Percentiles rank a stretch among this genome's conserved stretches.
Evolutionary conservation across 805 yeast species (phyloP).

Genomic region (Wickerhamiella occidentalis): DNA sequence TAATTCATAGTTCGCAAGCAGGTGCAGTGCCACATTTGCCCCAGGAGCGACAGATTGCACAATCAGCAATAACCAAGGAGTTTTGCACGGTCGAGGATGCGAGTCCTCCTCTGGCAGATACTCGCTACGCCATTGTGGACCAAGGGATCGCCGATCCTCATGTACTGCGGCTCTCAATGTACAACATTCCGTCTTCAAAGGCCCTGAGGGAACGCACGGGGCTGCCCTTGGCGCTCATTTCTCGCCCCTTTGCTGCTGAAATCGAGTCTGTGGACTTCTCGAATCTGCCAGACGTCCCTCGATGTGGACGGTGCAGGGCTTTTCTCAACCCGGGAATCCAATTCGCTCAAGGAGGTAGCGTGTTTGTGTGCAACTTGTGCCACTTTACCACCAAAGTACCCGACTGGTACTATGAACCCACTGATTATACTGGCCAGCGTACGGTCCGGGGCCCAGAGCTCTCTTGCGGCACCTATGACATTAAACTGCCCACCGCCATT

Average conservation of each 20-base stretch:
- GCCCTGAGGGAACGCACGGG: conserved; percentile 54
- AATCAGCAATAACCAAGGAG: conserved; percentile 20
- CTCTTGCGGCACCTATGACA: conserved; percentile 72
- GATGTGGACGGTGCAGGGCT: conserved; percentile 87
- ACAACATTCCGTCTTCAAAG: conserved; percentile 67
- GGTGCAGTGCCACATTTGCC: conserved; percentile 19
- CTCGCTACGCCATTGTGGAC: conserved; percentile 56
- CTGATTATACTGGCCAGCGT: conserved; percentile 48
- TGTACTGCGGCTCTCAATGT: conserved; percentile 65
- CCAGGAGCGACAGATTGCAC: conserved; percentile 20
- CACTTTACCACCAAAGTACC: conserved; percentile 62
- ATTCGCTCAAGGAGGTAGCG: conserved; percentile 44
- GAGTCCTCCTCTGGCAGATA: conserved; percentile 72
- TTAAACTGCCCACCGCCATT: conserved; percentile 37
- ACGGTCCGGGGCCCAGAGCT: conserved; percentile 44
- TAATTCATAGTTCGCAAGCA: conserved; percentile 2
- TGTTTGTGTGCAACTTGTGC: conserved; percentile 78
- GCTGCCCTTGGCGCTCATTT: conserved; percentile 68
- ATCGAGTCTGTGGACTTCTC: conserved; percentile 58
- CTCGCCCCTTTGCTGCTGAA: conserved; percentile 72
- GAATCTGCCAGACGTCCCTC: conserved; percentile 36
- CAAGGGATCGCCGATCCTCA: conserved; percentile 80
- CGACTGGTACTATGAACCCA: conserved; percentile 48
- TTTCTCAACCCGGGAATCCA: conserved; percentile 78
- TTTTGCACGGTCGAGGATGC: conserved; percentile 68